Conservation (phyloP, 331 rosid genomes). For the Dryas integrifolia region DNA sequence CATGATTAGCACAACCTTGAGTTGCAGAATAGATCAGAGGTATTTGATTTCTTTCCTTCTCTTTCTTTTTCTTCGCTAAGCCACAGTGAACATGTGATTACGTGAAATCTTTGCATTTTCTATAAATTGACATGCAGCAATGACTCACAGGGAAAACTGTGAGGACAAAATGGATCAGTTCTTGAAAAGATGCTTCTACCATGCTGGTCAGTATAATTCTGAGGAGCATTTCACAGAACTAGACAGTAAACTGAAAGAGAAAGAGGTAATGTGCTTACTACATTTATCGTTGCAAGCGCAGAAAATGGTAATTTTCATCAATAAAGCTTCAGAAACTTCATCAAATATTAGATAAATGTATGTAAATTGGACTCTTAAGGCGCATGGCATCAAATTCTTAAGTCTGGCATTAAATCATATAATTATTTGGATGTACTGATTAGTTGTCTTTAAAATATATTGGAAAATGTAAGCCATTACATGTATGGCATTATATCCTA, state of each 20-base stretch:
- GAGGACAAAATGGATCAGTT: conserved; percentile 86
- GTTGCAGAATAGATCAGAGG: conserved; percentile 95
- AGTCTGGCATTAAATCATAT: not conserved
- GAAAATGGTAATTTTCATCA: not conserved
- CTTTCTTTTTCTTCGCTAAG: not conserved
- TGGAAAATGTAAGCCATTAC: not conserved
- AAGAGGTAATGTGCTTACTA: conserved; percentile 53
- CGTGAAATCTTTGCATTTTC: conserved; percentile 6
- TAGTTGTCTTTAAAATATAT: not conserved
- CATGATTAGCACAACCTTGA: conserved; percentile 73
- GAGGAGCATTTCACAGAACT: conserved; percentile 67
- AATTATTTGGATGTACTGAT: not conserved
- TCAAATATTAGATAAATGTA: not conserved
- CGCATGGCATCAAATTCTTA: not conserved
- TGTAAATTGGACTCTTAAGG: not conserved
- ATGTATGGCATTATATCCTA: not conserved
- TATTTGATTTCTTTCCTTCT: not conserved
- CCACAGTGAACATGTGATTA: not conserved
- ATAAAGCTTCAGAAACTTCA: not conserved
- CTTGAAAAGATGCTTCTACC: conserved; percentile 85
- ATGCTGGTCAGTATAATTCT: conserved; percentile 76
- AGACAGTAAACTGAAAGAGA: conserved; percentile 62
- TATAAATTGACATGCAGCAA: conserved; percentile 22
- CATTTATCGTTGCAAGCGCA: not conserved
- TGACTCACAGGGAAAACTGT: conserved; percentile 67